Base-by-base conservation (phyloP, 2,329 filamentous ascomycete genomes). In the Colletotrichum neosansevieriae region DNA sequence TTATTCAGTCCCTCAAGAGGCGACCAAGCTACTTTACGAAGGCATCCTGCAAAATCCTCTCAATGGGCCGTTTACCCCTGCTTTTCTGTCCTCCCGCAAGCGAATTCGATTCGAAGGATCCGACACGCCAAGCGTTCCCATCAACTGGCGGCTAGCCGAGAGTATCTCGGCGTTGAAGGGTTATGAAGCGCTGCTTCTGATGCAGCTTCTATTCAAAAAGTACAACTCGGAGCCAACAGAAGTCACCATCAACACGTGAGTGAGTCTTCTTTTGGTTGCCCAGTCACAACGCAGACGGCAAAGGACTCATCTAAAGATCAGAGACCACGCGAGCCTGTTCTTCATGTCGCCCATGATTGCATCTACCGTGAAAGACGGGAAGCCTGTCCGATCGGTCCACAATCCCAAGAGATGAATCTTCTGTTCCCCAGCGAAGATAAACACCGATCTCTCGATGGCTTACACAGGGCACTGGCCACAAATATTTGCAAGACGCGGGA, bases 101-200 rank as follows among this genome's bases (percentile, higher is more conserved):
- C 36, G 50, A 21, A 76, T 84, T 44, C 74, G 71, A 0, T 86
- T 85, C 64, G 77, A 79, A 17, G 85, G 85, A 3, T 76, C 72
- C 13, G 72, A 77, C 24, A 72, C 74, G 21, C 85, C 84, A 0
- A 82, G 77, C 53, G 79, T 87, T 10, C 84, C 85, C 0, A 83
- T 88, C 72, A 86, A 85, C 57, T 88, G 86, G 85, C 79, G 85
- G 2, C 85, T 87, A 54, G 84, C 85, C 1, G 86, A 88, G 72
- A 85, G 83, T 51, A 81, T 86, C 2, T 79, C 84, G 0, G 76
- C 83, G 1, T 69, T 86, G 38, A 86, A 86, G 71, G 84, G 76
- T 2, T 74, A 84, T 17, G 84, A 86, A 71, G 84, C 83, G 10
- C 78, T 79, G 0, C 76, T 85, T 67, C 71, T 86, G 24, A 81